A percentile compares a stretch with the other conserved stretches of the same genome.
phyloP scores from a whole-genome alignment of 257 asterid genomes.

The Petunia axillaris region DNA sequence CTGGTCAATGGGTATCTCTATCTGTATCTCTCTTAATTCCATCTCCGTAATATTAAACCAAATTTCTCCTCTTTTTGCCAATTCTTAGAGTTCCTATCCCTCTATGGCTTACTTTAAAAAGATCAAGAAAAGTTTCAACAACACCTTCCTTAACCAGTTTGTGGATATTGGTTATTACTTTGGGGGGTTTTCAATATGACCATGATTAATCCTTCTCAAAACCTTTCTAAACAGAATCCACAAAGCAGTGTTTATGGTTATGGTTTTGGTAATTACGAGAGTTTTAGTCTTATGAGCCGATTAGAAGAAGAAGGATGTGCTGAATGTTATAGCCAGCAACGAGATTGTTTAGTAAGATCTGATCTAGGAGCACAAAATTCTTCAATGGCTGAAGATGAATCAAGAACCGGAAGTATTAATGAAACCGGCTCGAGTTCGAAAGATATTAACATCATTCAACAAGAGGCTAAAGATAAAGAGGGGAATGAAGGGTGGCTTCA shows the following conservation, averaged over 20 bases:
- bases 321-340: slow-evolving; percentile 31
- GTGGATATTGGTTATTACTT: slow-evolving; percentile 17
- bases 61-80: background rate
- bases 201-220: slow-evolving; percentile 57
- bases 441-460: slow-evolving; percentile 28
- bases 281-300: slow-evolving; percentile 47
- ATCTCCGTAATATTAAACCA: slow-evolving; percentile 21
- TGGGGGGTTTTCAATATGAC: slow-evolving; percentile 57
- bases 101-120: slow-evolving; percentile 46
- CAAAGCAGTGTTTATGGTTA: slow-evolving; percentile 31
- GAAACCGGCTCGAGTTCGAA: slow-evolving; percentile 26
- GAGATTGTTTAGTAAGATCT: slow-evolving; percentile 41
- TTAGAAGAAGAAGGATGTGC: slow-evolving; percentile 38
- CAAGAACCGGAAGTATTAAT: slow-evolving; percentile 31
- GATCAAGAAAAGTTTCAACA: background rate
- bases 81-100: background rate
- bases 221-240: slow-evolving; percentile 38
- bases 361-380: slow-evolving; percentile 37
- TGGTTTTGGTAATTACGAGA: slow-evolving; percentile 32
- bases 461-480: background rate
- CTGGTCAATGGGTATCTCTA: slow-evolving; percentile 57
- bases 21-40: slow-evolving; percentile 36
- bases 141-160: background rate
- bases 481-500: slow-evolving; percentile 62
- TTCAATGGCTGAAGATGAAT: slow-evolving; percentile 63